Evolutionary conservation across 768 basidiomycete genomes (phyloP).

Genomic region (Suillus spraguei): DNA sequence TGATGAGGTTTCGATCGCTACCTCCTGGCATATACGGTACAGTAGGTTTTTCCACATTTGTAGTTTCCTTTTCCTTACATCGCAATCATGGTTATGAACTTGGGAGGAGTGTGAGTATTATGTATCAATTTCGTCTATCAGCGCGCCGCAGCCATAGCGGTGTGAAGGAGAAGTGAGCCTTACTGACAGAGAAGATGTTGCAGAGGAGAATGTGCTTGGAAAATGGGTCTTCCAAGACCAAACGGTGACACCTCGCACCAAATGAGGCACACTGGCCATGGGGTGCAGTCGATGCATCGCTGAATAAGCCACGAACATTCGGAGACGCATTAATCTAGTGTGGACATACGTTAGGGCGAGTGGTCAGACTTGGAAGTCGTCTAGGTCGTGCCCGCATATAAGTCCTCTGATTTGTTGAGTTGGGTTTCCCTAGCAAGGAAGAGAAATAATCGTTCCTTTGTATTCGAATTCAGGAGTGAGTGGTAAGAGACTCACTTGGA

Average conservation of each 20-base stretch:
- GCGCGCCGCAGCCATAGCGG: background rate
- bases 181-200: background rate
- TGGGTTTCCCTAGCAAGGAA: background rate
- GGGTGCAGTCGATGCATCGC: background rate
- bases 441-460: background rate
- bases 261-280: background rate
- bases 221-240: background rate
- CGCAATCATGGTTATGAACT: background rate
- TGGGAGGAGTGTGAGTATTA: background rate
- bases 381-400: background rate
- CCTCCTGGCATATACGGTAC: slow-evolving; percentile 16
- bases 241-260: background rate
- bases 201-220: background rate
- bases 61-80: background rate
- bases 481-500: background rate
- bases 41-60: slow-evolving; percentile 18
- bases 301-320: background rate
- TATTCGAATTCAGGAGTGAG: background rate
- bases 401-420: no score
- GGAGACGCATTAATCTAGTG: background rate
- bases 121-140: background rate
- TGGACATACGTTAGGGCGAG: no score
- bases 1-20: slow-evolving; percentile 15
- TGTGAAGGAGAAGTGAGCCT: background rate
- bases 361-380: no score